These are phyloP conservation scores for Gnetum montanum DNA, from an alignment of 75 land plant genomes.

Conservation along the genomic window DNA sequence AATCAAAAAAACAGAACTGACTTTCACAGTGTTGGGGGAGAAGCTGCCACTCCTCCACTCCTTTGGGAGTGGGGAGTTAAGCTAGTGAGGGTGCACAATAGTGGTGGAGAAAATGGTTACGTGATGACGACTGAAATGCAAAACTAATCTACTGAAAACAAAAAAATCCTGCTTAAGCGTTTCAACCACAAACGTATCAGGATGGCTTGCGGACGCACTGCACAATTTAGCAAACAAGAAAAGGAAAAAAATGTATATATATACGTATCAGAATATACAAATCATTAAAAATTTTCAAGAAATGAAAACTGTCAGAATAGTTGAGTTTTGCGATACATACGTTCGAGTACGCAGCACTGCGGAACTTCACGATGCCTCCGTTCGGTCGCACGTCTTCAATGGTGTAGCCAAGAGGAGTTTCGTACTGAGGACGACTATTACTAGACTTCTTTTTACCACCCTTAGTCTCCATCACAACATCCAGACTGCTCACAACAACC, in stretches of 20 bases:
- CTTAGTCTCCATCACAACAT: slow-evolving; percentile 82
- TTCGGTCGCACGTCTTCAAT: slow-evolving; percentile 77
- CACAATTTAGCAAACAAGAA: slow-evolving; percentile 9
- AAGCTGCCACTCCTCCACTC: slow-evolving; percentile 4
- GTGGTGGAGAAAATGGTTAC: not conserved
- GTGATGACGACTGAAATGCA: not conserved
- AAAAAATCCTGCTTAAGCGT: not conserved
- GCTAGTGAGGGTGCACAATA: not conserved
- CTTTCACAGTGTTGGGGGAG: slow-evolving; percentile 9
- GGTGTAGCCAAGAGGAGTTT: slow-evolving; percentile 70
- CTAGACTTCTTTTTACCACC: slow-evolving; percentile 57
- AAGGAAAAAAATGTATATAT: too few species aligned
- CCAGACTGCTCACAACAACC: slow-evolving; percentile 24
- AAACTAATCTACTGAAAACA: not conserved
- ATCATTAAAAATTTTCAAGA: not conserved
- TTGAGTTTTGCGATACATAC: slow-evolving; percentile 20
- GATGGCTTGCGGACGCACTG: slow-evolving; percentile 84
- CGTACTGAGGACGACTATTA: slow-evolving; percentile 48
- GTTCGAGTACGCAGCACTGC: slow-evolving; percentile 79
- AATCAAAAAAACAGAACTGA: not conserved
- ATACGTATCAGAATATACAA: not conserved
- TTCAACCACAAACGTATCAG: slow-evolving; percentile 23
- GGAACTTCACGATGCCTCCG: slow-evolving; percentile 80
- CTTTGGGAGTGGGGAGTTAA: slow-evolving; percentile 5
- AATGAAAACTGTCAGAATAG: not conserved